These are phyloP conservation scores for Myriosclerotinia scirpicola DNA, from an alignment of 2,329 filamentous ascomycete genomes.

Conservation along the genomic window DNA sequence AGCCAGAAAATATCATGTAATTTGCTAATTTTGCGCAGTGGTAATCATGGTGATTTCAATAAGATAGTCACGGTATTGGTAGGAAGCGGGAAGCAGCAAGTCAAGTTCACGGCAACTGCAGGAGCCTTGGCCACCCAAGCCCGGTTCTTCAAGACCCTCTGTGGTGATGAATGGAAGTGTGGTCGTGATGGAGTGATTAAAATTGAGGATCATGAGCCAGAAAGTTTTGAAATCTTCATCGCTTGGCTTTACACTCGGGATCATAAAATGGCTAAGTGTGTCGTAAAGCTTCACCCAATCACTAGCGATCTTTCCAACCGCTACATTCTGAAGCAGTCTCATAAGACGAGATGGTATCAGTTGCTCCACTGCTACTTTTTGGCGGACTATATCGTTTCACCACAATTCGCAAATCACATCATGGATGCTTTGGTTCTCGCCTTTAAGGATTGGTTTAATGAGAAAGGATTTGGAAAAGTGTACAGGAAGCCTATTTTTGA, in stretches of 20 bases:
- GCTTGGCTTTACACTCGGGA: slow-evolving; percentile 6
- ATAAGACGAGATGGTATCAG: slow-evolving; percentile 7
- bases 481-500: not conserved
- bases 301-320: not conserved
- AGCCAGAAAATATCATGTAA: not conserved
- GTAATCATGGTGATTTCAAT: not conserved
- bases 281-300: not conserved
- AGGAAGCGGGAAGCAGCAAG: not conserved
- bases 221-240: slow-evolving; percentile 7
- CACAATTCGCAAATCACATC: not conserved
- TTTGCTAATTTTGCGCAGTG: not conserved
- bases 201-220: not conserved
- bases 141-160: not conserved
- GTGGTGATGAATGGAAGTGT: not conserved
- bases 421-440: not conserved
- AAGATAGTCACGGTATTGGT: not conserved
- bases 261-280: not conserved
- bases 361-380: slow-evolving; percentile 7
- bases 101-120: not conserved
- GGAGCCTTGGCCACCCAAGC: not conserved
- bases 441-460: not conserved
- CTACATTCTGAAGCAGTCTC: not conserved
- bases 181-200: not conserved
- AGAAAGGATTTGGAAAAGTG: not conserved
- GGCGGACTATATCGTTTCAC: slow-evolving; percentile 2